Conservation (phyloP, 305 asterid species). For the Lippia alba region DNA sequence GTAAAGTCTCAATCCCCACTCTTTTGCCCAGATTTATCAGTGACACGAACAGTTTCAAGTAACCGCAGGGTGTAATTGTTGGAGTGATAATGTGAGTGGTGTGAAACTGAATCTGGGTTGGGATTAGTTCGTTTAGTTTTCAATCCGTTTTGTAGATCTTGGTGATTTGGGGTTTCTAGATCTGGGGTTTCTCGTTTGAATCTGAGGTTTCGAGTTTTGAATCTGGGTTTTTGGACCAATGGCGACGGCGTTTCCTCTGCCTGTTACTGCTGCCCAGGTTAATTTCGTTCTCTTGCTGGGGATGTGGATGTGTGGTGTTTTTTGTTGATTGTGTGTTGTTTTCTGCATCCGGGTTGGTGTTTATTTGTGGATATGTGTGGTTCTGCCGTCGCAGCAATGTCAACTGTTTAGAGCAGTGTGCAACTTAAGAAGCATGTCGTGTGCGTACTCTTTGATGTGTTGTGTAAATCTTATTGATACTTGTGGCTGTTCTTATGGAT, state of each 20-base stretch:
- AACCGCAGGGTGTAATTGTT: slow-evolving; percentile 25
- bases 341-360: slow-evolving; percentile 1
- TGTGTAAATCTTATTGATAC: slow-evolving; percentile 2
- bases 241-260: slow-evolving; percentile 81
- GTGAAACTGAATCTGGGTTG: slow-evolving; percentile 41
- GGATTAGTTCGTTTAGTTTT: slow-evolving; percentile 26
- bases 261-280: slow-evolving; percentile 97
- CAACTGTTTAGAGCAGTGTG: slow-evolving; percentile 19
- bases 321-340: slow-evolving; percentile 10
- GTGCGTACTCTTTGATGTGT: slow-evolving; percentile 5
- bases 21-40: slow-evolving; percentile 34
- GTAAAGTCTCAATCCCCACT: not conserved
- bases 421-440: slow-evolving; percentile 31
- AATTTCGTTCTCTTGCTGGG: not conserved
- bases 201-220: slow-evolving; percentile 49
- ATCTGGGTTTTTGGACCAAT: slow-evolving; percentile 53
- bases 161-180: slow-evolving; percentile 51
- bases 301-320: slow-evolving; percentile 5
- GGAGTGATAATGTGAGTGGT: slow-evolving; percentile 43
- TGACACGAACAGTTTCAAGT: slow-evolving; percentile 13
- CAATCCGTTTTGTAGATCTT: slow-evolving; percentile 46
- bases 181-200: slow-evolving; percentile 60
- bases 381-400: slow-evolving; percentile 27
- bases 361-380: slow-evolving; percentile 24
- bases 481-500: slow-evolving; percentile 3